These are phyloP conservation scores for Curvularia spicifera DNA, from an alignment of 2,329 filamentous ascomycete species.

Conservation along the genomic window DNA sequence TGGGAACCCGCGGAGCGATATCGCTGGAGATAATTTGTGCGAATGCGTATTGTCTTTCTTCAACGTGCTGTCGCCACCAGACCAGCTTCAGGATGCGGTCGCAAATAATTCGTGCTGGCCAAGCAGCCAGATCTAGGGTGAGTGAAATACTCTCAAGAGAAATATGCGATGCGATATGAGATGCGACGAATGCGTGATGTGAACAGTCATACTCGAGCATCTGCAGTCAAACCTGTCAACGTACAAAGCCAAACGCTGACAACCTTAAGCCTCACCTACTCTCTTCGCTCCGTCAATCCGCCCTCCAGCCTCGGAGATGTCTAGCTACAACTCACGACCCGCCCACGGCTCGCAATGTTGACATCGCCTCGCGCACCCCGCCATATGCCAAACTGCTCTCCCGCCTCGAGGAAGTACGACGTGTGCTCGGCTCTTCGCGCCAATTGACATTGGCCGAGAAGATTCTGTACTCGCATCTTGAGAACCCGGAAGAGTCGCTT, in stretches of 20 bases:
- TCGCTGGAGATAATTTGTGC: slow-evolving; percentile 41
- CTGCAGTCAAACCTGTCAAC: not conserved
- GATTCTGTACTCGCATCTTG: slow-evolving; percentile 95
- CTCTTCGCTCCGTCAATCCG: slow-evolving; percentile 26
- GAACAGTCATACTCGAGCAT: slow-evolving; percentile 5
- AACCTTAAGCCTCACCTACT: slow-evolving; percentile 33
- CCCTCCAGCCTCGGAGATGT: slow-evolving; percentile 29
- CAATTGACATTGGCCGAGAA: slow-evolving; percentile 92
- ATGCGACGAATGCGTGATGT: not conserved
- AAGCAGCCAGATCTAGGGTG: slow-evolving; percentile 43
- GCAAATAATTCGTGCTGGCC: slow-evolving; percentile 41
- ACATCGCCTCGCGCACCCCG: slow-evolving; percentile 66
- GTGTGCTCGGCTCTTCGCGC: slow-evolving; percentile 69
- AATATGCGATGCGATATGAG: not conserved
- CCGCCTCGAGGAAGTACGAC: slow-evolving; percentile 76
- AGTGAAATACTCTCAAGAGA: slow-evolving; percentile 14
- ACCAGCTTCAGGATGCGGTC: slow-evolving; percentile 43
- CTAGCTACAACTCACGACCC: slow-evolving; percentile 44
- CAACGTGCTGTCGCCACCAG: slow-evolving; percentile 25
- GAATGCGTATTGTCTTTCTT: slow-evolving; percentile 21
- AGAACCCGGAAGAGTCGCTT: slow-evolving; percentile 87
- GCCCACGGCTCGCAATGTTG: slow-evolving; percentile 37
- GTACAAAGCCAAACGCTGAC: slow-evolving; percentile 10
- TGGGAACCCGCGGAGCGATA: slow-evolving; percentile 26
- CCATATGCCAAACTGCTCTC: slow-evolving; percentile 83